Percentiles rank a stretch among this genome's conserved stretches.
phyloP scores from a whole-genome alignment of 2,329 filamentous ascomycete species.

The Thielaviopsis musarum region DNA sequence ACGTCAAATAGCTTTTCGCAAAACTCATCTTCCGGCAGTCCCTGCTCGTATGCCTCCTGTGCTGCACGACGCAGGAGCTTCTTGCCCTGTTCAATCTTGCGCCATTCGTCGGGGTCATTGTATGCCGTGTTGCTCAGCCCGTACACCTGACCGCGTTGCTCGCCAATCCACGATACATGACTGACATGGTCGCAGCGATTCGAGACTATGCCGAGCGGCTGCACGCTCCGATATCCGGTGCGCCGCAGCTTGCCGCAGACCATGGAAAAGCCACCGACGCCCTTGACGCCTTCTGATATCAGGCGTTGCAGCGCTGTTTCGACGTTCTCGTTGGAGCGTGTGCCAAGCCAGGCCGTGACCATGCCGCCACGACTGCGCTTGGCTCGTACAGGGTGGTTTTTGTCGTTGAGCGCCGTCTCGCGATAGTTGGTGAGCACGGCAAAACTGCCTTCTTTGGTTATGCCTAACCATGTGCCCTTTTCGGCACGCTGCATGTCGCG shows the following conservation, averaged over 20 bases:
- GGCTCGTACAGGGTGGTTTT: slow-evolving; percentile 34
- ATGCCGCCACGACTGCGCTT: slow-evolving; percentile 44
- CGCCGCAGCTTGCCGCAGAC: slow-evolving; percentile 42
- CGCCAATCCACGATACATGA: slow-evolving; percentile 41
- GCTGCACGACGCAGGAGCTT: slow-evolving; percentile 28
- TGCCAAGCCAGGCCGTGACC: slow-evolving; percentile 45
- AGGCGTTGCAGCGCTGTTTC: slow-evolving; percentile 34
- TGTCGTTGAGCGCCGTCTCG: slow-evolving; percentile 33
- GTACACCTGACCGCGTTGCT: slow-evolving; percentile 33
- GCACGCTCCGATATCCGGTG: slow-evolving; percentile 16
- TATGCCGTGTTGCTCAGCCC: slow-evolving; percentile 48
- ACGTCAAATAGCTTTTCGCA: slow-evolving; percentile 34
- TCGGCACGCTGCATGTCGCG: slow-evolving; percentile 45
- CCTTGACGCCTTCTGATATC: slow-evolving; percentile 37
- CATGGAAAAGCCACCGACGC: slow-evolving; percentile 49
- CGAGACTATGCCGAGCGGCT: slow-evolving; percentile 43
- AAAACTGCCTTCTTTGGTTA: slow-evolving; percentile 41
- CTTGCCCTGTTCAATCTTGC: slow-evolving; percentile 40
- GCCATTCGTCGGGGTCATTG: slow-evolving; percentile 36
- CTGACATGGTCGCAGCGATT: slow-evolving; percentile 37
- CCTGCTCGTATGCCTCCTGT: slow-evolving; percentile 21
- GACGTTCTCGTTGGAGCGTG: slow-evolving; percentile 29
- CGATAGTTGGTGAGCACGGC: slow-evolving; percentile 52
- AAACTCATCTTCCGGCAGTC: slow-evolving; percentile 29
- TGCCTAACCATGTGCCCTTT: slow-evolving; percentile 49